These are phyloP conservation scores for Phytophthora rubi DNA, from an alignment of 352 stramenopile species.

Conservation along the genomic window DNA sequence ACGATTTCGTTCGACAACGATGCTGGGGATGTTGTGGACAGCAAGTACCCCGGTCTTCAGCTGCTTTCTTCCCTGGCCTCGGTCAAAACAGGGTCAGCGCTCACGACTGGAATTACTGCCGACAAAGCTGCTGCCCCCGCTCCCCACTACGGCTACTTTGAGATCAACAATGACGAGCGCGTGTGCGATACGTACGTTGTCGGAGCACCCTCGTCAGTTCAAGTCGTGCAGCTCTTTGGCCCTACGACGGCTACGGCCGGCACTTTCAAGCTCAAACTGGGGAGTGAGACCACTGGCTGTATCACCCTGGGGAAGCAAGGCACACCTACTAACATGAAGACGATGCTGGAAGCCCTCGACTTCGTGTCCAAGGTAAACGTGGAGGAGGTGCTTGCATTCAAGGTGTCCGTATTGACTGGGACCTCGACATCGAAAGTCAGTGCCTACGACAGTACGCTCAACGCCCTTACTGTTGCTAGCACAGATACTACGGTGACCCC, in stretches of 20 bases:
- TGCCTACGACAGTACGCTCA: conserved; percentile 34
- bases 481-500: conserved; percentile 9
- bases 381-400: conserved; percentile 62
- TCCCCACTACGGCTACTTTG: conserved; percentile 55
- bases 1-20: conserved; percentile 68
- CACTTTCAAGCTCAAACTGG: conserved; percentile 62
- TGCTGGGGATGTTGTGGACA: conserved; percentile 39
- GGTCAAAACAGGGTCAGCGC: conserved; percentile 35
- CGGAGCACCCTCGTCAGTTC: conserved; percentile 59
- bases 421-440: conserved; percentile 51
- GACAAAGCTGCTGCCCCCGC: conserved; percentile 36
- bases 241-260: conserved; percentile 65
- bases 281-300: conserved; percentile 53
- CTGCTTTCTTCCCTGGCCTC: conserved; percentile 60
- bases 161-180: conserved; percentile 58
- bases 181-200: conserved; percentile 74
- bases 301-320: conserved; percentile 49
- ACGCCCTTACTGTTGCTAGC: conserved; percentile 46
- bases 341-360: conserved; percentile 42
- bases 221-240: conserved; percentile 78
- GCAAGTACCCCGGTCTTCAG: conserved; percentile 53
- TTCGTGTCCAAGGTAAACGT: conserved; percentile 59
- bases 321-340: conserved; percentile 44
- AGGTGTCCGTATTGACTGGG: conserved; percentile 60
- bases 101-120: conserved; percentile 37